These are phyloP conservation scores for Mucuna pruriens DNA, from an alignment of 306 rosid species.

Conservation along the genomic window DNA sequence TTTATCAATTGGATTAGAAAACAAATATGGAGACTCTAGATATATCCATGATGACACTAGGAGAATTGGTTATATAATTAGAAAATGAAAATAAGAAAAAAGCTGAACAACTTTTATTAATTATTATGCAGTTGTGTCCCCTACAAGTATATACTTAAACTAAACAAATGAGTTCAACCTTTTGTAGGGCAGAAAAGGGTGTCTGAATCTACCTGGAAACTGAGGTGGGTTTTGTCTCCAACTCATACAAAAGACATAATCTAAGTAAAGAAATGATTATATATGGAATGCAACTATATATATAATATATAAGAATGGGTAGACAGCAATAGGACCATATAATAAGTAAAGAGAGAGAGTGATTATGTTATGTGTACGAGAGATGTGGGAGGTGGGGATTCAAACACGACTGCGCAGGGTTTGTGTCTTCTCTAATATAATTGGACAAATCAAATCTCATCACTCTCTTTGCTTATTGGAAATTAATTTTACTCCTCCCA, in stretches of 20 bases:
- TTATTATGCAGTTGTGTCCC: constrained; percentile 41
- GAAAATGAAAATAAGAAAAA: constrained; percentile 33
- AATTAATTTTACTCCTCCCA: constrained; percentile 34
- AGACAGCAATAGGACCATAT: constrained; percentile 43
- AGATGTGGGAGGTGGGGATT: constrained; percentile 51
- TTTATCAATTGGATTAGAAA: too few species aligned
- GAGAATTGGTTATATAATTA: constrained; percentile 39
- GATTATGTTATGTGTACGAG: background rate
- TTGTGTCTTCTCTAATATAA: constrained; percentile 47
- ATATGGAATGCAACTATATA: constrained; percentile 16
- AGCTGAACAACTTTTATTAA: constrained; percentile 44
- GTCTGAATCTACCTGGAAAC: constrained; percentile 90
- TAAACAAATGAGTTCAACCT: constrained; percentile 45
- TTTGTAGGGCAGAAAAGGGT: constrained; percentile 58
- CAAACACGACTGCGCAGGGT: constrained; percentile 52
- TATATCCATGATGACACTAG: constrained; percentile 21
- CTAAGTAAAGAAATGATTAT: constrained; percentile 40
- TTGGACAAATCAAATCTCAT: constrained; percentile 72
- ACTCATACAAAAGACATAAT: constrained; percentile 59
- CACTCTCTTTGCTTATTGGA: constrained; percentile 39
- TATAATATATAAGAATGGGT: constrained; percentile 15
- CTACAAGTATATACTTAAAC: constrained; percentile 41
- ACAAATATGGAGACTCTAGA: too few species aligned
- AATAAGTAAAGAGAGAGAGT: background rate
- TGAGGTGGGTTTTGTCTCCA: constrained; percentile 77